Evolutionary conservation across 371 early-diverging fungal species (phyloP), one percentile per base, ranked within the genome.

Genomic region (Syncephalastrum racemosum): DNA sequence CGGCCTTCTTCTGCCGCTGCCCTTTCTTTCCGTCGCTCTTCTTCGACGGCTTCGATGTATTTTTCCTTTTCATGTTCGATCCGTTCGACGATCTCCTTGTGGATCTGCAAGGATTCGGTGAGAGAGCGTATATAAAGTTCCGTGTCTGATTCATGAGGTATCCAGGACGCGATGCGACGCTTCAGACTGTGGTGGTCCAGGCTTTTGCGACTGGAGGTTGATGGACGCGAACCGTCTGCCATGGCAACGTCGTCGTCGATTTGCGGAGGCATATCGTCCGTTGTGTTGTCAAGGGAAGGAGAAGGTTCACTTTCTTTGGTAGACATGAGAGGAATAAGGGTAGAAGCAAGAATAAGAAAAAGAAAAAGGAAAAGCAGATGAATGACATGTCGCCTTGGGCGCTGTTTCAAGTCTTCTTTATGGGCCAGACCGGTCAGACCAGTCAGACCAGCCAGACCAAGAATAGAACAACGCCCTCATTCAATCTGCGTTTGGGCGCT

Each of bases 111-210:
- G 2, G 71, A 70, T 44, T 76, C 73, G 18, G 67, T 40, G 8
- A 76, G 50, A 4, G 77, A 73, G 7, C 66, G 66, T 23, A 76
- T 76, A 14, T 67, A 50, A 0, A 76, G 59, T 20, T 76, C 77
- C 46, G 64, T 68, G 51, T 71, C 72, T 3, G 70, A 69, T 19
- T 50, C 51, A 27, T 36, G 27, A 13, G 43, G 36, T 31, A 55
- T 55, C 56, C 56, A 55, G 3, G 56, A 55, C 25, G 58, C 43
- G n/a, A 50, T 51, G 36, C 45, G 45, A 31, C 36, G 36, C 36
- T 31, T 31, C 46, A 46, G 1, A 18, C 16, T 36, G 50, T 50
- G 16, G 24, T 50, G 18, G 50, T 27, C 14, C 4, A 27, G 16
- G 50, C 36, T 15, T 24, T 31, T 13, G 50, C 24, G 14, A 10